Base-by-base conservation (phyloP, 257 asterid genomes). In the Apocynum venetum region DNA sequence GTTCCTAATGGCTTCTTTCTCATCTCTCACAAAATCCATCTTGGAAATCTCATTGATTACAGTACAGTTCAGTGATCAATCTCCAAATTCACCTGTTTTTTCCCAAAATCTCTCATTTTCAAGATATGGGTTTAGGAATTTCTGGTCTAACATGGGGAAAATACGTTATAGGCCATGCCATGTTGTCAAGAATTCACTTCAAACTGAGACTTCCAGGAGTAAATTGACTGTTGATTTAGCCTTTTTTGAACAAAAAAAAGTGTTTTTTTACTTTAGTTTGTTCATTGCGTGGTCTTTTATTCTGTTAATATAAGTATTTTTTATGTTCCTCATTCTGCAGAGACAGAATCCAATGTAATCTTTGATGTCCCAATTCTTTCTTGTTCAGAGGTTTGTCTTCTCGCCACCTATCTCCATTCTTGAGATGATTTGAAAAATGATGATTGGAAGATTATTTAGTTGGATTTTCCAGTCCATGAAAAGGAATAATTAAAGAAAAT, bases 341-440 rank as follows among this genome's bases (percentile, higher is more conserved):
- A 76, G 72, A 81, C 85, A 69, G 88, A 80, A 69, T 48, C 81
- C 38, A 60, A 76, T 76, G 71, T 81, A 78, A 25, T 80, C 35
- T 72, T 80, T 68, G 89, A 89, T 69, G 85, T 91, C 55, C 94
- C 96, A 8, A 78, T 91, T 69, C 92, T 94, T 86, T 81, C 95
- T 75, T 85, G 89, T 85, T 78, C 91, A 14, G 91, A 94, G 98
- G 98, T 94, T 80, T 77, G 85, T 75, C 38, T 81, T 79, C 82
- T 48, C 74, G 77, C 46, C 52, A 17, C 70, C 13, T 38, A 15
- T 74, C 20, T n/a, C 6, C 19, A 74, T 17, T 35, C 49, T 38
- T 73, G 8, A 56, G 17, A 53, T 53, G 25, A 38, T n/a, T 49
- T 25, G 20, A 51, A 3, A 31, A 38, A 48, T 73, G 46, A 59